Conservation (phyloP, 2,329 filamentous ascomycete species). For the Metarhizium rileyi region DNA sequence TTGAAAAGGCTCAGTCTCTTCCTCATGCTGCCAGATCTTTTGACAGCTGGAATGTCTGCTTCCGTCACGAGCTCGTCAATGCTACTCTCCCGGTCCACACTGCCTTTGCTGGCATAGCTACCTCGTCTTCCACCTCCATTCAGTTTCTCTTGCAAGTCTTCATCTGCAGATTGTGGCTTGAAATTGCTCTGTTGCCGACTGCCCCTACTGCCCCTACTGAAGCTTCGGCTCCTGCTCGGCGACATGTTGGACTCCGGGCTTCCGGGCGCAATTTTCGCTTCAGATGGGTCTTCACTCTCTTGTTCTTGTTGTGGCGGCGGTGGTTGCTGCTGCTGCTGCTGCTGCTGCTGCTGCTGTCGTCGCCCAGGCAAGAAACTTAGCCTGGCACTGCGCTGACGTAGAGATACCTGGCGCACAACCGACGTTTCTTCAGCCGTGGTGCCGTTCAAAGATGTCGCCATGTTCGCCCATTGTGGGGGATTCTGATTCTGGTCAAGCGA, state of each 20-base stretch:
- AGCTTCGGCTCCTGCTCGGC: constrained; percentile 15
- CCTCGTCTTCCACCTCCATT: constrained; percentile 10
- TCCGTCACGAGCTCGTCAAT: constrained; percentile 15
- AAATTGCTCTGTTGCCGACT: constrained; percentile 33
- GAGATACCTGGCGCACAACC: constrained; percentile 38
- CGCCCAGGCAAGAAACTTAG: constrained; percentile 46
- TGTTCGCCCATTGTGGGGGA: constrained; percentile 19
- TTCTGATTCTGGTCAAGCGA: constrained; percentile 26
- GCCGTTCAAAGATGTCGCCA: constrained; percentile 24
- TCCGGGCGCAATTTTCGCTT: constrained; percentile 19
- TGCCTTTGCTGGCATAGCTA: constrained; percentile 17
- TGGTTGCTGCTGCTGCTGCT: constrained; percentile 22
- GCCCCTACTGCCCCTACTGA: constrained; percentile 23
- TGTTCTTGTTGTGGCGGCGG: constrained; percentile 34
- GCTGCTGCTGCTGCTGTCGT: constrained; percentile 29
- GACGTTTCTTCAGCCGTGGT: constrained; percentile 39
- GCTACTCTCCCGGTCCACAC: constrained; percentile 17
- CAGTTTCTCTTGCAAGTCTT: constrained; percentile 12
- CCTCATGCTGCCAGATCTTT: constrained; percentile 55
- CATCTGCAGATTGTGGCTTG: constrained; percentile 27
- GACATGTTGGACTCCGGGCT: constrained; percentile 24
- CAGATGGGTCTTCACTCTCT: constrained; percentile 21
- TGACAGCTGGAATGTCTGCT: constrained; percentile 22
- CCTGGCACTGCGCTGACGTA: constrained; percentile 42
- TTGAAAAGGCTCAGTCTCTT: constrained; percentile 73